Conservation (phyloP, 1,139 yeast genomes). For the Taiozyma sp. region DNA sequence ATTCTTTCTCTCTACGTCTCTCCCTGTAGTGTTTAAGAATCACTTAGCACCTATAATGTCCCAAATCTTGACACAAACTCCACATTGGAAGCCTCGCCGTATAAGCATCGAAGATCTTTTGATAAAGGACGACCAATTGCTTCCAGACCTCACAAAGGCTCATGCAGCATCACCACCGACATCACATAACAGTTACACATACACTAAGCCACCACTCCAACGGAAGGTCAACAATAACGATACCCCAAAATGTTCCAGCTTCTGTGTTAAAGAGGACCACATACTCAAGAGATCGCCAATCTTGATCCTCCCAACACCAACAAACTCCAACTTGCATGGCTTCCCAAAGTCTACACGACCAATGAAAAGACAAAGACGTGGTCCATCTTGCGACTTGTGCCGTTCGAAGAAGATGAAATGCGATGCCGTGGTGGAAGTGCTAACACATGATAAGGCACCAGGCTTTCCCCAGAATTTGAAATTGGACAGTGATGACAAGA, state of each 20-base stretch:
- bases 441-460: constrained; percentile 14
- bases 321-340: not conserved
- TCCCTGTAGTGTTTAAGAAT: not conserved
- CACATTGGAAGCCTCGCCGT: not conserved
- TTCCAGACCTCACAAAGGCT: not conserved
- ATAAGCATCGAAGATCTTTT: not conserved
- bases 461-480: not conserved
- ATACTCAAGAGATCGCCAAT: not conserved
- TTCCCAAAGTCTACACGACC: not conserved
- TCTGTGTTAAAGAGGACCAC: not conserved
- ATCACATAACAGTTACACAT: not conserved
- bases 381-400: constrained; percentile 74
- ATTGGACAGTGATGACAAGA: constrained; percentile 1
- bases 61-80: not conserved
- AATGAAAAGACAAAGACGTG: constrained; percentile 53
- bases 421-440: constrained; percentile 51
- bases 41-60: not conserved
- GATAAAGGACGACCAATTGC: not conserved
- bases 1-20: not conserved
- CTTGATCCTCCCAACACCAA: not conserved
- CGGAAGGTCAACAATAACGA: not conserved
- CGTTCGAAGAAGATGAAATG: constrained; percentile 70
- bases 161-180: not conserved
- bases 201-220: not conserved
- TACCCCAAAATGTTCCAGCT: not conserved